Base-by-base conservation (phyloP, 148 eudicot species). In the Drosera capensis region DNA sequence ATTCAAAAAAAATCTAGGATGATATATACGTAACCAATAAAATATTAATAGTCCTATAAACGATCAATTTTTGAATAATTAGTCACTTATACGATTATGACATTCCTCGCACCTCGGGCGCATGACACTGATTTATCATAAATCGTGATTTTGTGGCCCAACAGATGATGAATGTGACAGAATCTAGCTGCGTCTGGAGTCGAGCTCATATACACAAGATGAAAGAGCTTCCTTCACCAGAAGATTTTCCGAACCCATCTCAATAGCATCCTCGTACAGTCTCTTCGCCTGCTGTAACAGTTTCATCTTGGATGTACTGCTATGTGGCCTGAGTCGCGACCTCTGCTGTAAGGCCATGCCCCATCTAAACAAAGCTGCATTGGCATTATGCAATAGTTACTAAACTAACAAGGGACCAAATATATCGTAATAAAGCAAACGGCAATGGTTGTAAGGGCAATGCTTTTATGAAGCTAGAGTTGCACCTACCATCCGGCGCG, bases 301-400 rank as follows among this genome's bases (percentile, higher is more conserved):
- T 70, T 78, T 83, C 46, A 83, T 68, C 73, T 75, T 88, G 58
- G 79, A 90, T 68, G 66, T 68, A 49, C 71, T 72, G 25, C 71
- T 75, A 45, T 68, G 72, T 31, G 77, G 78, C 23, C 86, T 65
- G 46, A 83, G 57, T 31, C 73, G 86, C 5, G 96, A 79, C 45
- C 96, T 72, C 55, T 83, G 86, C 63, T 83, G 96, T 59, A 88
- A 63, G 19, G 84, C 78, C 49, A 73, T 63, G 21, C 84, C 97
- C 97, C 97, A 90, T 75, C 87, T 71, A 65, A 71, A 84, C 25
- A 88, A 74, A 62, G 96, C 96, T 88, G 85, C 72, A 74, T 0
- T 22, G 23, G 39, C 8, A 31, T 16, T 15, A 20, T 16, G n/a
- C n/a, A n/a, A 41, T 24, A 17, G 43, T 52, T 17, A 39, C 43